These are phyloP conservation scores for Bassia scoparia DNA, from an alignment of 148 eudicot genomes.

Conservation along the genomic window DNA sequence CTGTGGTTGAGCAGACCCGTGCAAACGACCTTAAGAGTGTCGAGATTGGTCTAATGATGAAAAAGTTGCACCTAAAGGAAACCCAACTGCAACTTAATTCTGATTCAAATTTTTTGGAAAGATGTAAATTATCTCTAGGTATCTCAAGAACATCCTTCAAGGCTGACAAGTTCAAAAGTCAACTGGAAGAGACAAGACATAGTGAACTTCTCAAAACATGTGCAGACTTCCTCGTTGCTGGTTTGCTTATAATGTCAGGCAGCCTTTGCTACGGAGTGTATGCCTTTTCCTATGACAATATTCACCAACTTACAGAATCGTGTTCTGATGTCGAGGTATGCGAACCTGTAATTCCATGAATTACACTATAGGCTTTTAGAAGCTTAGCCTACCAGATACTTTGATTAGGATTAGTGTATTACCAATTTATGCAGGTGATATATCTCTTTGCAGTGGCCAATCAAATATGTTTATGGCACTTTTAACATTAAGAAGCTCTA, in stretches of 20 bases:
- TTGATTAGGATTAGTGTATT: not conserved
- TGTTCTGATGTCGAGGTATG: conserved; percentile 61
- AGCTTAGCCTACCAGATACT: not conserved
- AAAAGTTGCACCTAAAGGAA: conserved; percentile 68
- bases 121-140: conserved; percentile 75
- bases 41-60: conserved; percentile 65
- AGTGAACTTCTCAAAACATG: conserved; percentile 67
- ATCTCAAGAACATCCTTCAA: conserved; percentile 69
- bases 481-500: not conserved
- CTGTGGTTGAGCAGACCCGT: conserved; percentile 66
- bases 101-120: conserved; percentile 60
- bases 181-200: conserved; percentile 64
- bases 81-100: conserved; percentile 53
- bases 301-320: conserved; percentile 70
- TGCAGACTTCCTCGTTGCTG: conserved; percentile 78
- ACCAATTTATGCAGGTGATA: not conserved
- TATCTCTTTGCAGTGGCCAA: not conserved
- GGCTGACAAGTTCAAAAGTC: conserved; percentile 65
- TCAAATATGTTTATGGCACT: not conserved
- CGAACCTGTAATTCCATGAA: not conserved
- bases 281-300: conserved; percentile 57
- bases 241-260: conserved; percentile 62
- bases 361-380: not conserved
- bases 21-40: conserved; percentile 73
- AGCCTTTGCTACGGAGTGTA: conserved; percentile 69